A percentile compares a stretch with the other conserved stretches of the same genome.
Evolutionary conservation across 371 early-diverging fungal genomes (phyloP).

Genomic region (Actinomortierella ambigua): DNA sequence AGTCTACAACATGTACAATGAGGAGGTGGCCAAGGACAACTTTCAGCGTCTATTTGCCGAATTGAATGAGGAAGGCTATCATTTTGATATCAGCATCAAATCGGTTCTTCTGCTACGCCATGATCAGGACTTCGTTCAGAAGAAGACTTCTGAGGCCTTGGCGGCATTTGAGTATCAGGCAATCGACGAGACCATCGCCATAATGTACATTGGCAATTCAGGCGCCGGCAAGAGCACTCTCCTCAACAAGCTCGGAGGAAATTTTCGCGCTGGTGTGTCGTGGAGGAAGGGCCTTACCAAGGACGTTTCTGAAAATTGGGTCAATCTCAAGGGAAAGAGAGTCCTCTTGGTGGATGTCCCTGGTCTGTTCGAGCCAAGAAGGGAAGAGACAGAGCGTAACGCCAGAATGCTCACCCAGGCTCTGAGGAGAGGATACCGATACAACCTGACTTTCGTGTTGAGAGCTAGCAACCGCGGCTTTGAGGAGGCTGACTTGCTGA

Average conservation of each 20-base stretch:
- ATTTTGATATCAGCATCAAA: neutral
- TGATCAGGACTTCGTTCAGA: no score
- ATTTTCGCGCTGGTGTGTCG: conserved; percentile 8
- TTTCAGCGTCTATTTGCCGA: neutral
- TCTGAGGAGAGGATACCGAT: conserved; percentile 8
- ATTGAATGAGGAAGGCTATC: neutral
- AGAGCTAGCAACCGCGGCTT: conserved; percentile 10
- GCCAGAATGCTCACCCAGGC: conserved; percentile 4
- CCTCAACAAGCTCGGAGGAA: conserved; percentile 6
- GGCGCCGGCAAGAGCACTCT: conserved; percentile 10
- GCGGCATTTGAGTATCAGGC: neutral
- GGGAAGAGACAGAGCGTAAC: conserved; percentile 3
- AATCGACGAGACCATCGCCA: neutral
- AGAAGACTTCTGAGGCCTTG: no score
- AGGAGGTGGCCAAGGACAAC: neutral
- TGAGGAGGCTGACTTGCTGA: conserved; percentile 1
- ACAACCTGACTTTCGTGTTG: conserved; percentile 15
- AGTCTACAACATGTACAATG: neutral
- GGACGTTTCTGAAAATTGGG: neutral
- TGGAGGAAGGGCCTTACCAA: conserved; percentile 9
- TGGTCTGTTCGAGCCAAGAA: conserved; percentile 11
- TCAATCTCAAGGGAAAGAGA: neutral
- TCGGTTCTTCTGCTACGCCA: neutral
- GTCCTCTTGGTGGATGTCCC: conserved; percentile 11
- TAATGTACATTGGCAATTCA: neutral